Base-by-base conservation (phyloP, 2,329 filamentous ascomycete species). In the Fusarium sp. region DNA sequence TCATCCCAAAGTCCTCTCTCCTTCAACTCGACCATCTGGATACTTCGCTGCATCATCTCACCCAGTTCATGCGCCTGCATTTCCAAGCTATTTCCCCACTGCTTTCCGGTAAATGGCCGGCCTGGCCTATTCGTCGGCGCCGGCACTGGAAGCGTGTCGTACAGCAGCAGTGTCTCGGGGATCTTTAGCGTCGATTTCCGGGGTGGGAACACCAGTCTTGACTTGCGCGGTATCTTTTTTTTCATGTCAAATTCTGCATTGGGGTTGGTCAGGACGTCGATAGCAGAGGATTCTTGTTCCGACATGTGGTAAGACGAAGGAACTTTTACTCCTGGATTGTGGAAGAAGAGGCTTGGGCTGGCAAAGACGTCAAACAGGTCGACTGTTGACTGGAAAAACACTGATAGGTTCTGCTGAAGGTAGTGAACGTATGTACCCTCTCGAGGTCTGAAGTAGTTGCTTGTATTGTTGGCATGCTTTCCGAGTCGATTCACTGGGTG, bases 321-420 rank as follows among this genome's bases (percentile, higher is more conserved):
- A 0, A 85, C 79, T 1, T 80, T 70, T 8, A 88, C 63, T 0
- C 85, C 86, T 0, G 88, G 78, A 1, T 83, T 86, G 54, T 87
- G 86, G 72, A 91, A 90, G 73, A 91, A 86, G 2, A 91, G 81
- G 55, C 83, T 82, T 1, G 89, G 84, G 64, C 87, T 90, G 8
- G 84, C 87, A 76, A 91, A 91, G 1, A 86, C 78, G 70, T 91
- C 89, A 67, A 91, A 90, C 33, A 89, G 77, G 63, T 86, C 78
- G 2, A 75, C 75, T 0, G 89, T 87, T 1, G 69, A 73, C 13
- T 71, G 69, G 73, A 91, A 91, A n/a, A 90, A 80, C 7, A 63
- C 67, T 0, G 80, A 76, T 32, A 83, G 67, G 35, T 79, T 77
- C 10, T 78, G 69, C 41, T 81, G 78, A 30, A 88, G 67, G 41